Base-by-base conservation (phyloP, 148 eudicot species). In the Arctostaphylos glauca region DNA sequence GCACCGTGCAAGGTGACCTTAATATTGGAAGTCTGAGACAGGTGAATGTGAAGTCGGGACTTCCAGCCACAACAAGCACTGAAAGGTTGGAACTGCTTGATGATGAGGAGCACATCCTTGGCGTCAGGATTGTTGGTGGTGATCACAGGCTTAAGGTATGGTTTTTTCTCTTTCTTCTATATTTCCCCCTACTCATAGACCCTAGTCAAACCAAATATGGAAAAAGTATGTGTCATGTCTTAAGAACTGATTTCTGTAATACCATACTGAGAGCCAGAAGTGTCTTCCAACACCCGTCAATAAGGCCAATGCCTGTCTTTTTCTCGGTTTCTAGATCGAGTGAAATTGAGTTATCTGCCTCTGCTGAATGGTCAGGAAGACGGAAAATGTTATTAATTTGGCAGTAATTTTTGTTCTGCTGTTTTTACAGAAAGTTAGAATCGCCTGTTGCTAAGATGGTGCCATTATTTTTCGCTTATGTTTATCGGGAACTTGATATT, bases 61-160 rank as follows among this genome's bases (percentile, higher is more conserved):
- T 91, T 59, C 94, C 94, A 41, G 94, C 94, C 8, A 91, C 94
- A 9, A 91, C 90, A 0, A 91, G 94, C 88, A 91, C 94, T 3
- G 94, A 91, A 81, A 89, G 88, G 64, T 79, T 91, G 77, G 94
- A 91, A 48, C 88, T 86, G 72, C 87, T 91, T 72, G 91, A 91
- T 76, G 94, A 91, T 59, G 88, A 87, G 49, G 87, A 91, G 79
- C 94, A 91, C 82, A 90, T 91, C 77, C 88, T 91, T 47, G 89
- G 91, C 52, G 80, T 91, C 52, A 81, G 87, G 64, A 91, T 91
- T 47, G 81, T 91, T 31, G 94, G 87, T 54, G 94, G 94, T 55
- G 94, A 91, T 89, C 94, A 91, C 86, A 85, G 92, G 55, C 83
- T 91, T 16, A 83, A 76, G 94, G 94, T 90, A 86, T 77, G 49